Base-by-base conservation (phyloP, 371 early-diverging fungal species). In the Actinomucor elegans region DNA sequence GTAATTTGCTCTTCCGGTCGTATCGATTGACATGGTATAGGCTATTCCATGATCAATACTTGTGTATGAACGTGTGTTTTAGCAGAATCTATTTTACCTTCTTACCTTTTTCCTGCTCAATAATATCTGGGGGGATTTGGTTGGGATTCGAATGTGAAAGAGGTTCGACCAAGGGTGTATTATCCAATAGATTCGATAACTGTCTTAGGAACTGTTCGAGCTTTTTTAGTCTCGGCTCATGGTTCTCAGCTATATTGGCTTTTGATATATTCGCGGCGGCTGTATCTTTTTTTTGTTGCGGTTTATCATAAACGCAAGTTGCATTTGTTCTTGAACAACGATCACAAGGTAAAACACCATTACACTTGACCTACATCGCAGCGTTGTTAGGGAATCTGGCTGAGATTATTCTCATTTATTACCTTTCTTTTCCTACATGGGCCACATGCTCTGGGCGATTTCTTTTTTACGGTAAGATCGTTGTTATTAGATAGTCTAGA, bases 381-480 rank as follows among this genome's bases (percentile, higher is more conserved):
- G n/a, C n/a, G n/a, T n/a, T n/a, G n/a, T n/a, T n/a, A n/a, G n/a
- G n/a, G n/a, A n/a, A n/a, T n/a, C n/a, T n/a, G n/a, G n/a, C n/a
- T n/a, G n/a, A n/a, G n/a, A n/a, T n/a, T n/a, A n/a, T n/a, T n/a
- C n/a, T n/a, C n/a, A 5, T 29, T 33, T 32, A 46, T 40, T 23
- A 64, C 64, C 47, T 64, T 64, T 50, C 59, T 36, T 53, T 65
- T 60, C 27, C 60, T 33, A 45, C 66, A 65, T 9, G 66, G 52
- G 15, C 45, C 43, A 42, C 66, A 65, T 9, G 66, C 66, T 41
- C 52, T 40, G 35, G 60, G 26, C n/a, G 66, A 50, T 32, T 65
- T 65, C 28, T 53, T 65, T 46, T n/a, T n/a, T n/a, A n/a, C n/a
- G n/a, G n/a, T n/a, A n/a, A n/a, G n/a, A n/a, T n/a, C n/a, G n/a